Percentiles rank a stretch among this genome's conserved stretches.
phyloP scores from a whole-genome alignment of 495 filamentous ascomycete species.

The Tricharina praecox region DNA sequence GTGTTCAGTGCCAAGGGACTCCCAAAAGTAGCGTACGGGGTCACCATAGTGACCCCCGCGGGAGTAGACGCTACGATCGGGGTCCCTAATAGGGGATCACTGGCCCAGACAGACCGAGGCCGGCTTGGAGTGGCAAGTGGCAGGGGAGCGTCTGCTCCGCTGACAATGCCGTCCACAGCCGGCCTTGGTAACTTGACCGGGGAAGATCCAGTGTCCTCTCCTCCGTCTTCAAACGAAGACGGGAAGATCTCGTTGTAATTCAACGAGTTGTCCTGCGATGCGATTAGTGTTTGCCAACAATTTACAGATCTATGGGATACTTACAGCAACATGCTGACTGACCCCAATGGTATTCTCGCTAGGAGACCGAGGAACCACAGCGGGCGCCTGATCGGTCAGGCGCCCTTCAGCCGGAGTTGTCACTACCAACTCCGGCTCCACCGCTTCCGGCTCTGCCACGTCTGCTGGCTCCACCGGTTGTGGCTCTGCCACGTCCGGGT shows the following conservation, averaged over 20 bases:
- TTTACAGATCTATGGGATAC: too few species aligned
- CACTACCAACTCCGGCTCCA: neutral
- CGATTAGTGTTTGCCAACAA: too few species aligned
- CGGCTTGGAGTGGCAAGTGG: neutral
- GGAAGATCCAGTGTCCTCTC: too few species aligned
- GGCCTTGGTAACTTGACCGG: too few species aligned
- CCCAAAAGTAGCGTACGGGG: neutral
- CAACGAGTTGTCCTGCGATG: too few species aligned
- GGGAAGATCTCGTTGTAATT: neutral
- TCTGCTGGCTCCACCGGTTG: neutral
- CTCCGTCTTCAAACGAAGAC: too few species aligned
- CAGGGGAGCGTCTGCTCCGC: too few species aligned
- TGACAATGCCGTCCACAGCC: too few species aligned
- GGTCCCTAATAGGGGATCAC: neutral
- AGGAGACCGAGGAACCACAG: too few species aligned
- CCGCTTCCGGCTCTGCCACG: neutral
- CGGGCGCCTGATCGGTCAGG: neutral
- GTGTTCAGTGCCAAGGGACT: too few species aligned
- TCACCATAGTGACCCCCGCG: neutral
- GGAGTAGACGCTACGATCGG: neutral
- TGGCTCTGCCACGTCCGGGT: neutral
- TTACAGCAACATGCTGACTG: too few species aligned
- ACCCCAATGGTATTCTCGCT: too few species aligned
- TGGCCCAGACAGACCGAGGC: neutral
- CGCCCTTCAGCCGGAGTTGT: neutral